These are phyloP conservation scores for Stropharia rugosoannulata DNA, from an alignment of 768 basidiomycete genomes.

Conservation along the genomic window DNA sequence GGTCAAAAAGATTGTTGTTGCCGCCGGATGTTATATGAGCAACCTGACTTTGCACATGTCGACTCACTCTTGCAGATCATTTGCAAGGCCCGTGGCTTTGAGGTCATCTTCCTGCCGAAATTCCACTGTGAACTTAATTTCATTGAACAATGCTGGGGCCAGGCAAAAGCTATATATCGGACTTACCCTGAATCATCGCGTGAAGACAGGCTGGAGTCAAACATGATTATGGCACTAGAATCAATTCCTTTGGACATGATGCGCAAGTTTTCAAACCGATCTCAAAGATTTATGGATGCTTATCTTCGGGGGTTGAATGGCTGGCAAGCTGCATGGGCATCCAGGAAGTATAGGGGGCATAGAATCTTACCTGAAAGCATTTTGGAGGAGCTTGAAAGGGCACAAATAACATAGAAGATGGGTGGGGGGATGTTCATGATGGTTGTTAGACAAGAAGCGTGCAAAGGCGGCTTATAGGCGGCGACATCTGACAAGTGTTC, in stretches of 20 bases:
- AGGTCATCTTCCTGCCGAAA: background rate
- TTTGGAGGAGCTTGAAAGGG: no score
- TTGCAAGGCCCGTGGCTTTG: background rate
- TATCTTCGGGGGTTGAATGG: no score
- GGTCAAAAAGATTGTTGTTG: background rate
- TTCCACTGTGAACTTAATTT: conserved; percentile 16
- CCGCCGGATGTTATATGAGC: background rate
- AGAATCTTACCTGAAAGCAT: no score
- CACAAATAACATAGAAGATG: no score
- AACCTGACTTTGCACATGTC: background rate
- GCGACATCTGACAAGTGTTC: no score
- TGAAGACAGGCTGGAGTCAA: background rate
- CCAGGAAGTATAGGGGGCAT: no score
- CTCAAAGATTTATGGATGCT: background rate
- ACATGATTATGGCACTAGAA: background rate
- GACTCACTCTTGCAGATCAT: background rate
- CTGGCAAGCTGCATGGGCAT: no score
- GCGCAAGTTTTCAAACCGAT: background rate
- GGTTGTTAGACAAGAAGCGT: no score
- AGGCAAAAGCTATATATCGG: conserved; percentile 13
- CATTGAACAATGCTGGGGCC: conserved; percentile 20
- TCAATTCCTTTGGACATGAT: background rate
- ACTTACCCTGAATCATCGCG: conserved; percentile 4
- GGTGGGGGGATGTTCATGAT: no score
- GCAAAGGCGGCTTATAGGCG: no score